These are phyloP conservation scores for Colletotrichum camelliae DNA, from an alignment of 2,329 filamentous ascomycete genomes.

Conservation along the genomic window DNA sequence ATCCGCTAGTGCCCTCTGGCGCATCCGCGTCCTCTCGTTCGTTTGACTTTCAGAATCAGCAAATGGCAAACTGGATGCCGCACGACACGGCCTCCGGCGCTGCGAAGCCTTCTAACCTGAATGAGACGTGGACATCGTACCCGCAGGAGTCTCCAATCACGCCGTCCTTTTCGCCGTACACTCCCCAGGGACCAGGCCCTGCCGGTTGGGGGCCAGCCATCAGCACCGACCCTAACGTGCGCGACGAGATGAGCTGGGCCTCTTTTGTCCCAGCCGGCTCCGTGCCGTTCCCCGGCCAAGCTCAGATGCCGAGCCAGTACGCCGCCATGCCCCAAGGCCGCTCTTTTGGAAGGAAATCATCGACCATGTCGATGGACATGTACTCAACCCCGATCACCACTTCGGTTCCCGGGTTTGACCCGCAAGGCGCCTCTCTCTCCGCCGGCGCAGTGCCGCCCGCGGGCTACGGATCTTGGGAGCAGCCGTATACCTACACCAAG, in stretches of 20 bases:
- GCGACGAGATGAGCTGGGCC: constrained; percentile 52
- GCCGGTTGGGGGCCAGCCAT: constrained; percentile 45
- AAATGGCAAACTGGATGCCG: constrained; percentile 49
- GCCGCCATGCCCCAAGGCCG: constrained; percentile 40
- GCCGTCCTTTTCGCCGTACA: constrained; percentile 55
- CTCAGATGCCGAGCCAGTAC: constrained; percentile 41
- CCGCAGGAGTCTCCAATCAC: constrained; percentile 56
- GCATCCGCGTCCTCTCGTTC: constrained; percentile 30
- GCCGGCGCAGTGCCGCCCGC: constrained; percentile 41
- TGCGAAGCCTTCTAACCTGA: constrained; percentile 49
- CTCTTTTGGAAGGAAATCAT: constrained; percentile 49
- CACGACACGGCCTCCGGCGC: constrained; percentile 43
- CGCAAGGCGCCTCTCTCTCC: constrained; percentile 40
- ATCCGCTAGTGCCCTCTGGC: constrained; percentile 36
- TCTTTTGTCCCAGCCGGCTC: constrained; percentile 47
- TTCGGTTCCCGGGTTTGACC: constrained; percentile 40
- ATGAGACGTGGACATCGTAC: constrained; percentile 54
- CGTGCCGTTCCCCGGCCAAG: constrained; percentile 29
- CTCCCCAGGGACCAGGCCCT: constrained; percentile 43
- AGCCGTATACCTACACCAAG: constrained; percentile 48
- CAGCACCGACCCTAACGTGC: constrained; percentile 41
- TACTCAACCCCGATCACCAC: constrained; percentile 47
- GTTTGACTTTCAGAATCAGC: constrained; percentile 45
- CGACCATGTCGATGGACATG: constrained; percentile 45
- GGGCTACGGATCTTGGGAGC: constrained; percentile 50